These are phyloP conservation scores for Rhizopogon roseolus DNA, from an alignment of 768 basidiomycete genomes.

Conservation along the genomic window DNA sequence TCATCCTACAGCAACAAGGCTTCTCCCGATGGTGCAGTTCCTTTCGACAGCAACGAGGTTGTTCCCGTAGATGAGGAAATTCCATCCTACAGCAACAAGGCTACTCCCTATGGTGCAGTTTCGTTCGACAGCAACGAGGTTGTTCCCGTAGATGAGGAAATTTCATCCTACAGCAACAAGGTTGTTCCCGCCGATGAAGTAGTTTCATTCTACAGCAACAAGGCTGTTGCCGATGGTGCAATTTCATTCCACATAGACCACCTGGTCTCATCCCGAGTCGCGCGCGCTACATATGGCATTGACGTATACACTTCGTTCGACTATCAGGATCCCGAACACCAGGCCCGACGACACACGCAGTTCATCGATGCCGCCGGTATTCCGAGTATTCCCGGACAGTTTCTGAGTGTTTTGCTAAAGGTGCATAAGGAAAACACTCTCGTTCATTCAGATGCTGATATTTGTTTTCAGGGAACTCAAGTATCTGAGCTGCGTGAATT, in stretches of 20 bases:
- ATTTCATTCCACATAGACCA: constrained; percentile 36
- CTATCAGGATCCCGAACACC: constrained; percentile 29
- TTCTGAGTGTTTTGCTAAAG: constrained; percentile 35
- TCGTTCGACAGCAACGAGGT: constrained; percentile 6
- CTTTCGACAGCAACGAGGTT: constrained; percentile 5
- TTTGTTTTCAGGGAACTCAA: constrained; percentile 15
- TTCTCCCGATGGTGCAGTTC: no score
- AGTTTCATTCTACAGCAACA: no score
- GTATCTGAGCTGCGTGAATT: constrained; percentile 10
- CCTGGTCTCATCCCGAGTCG: constrained; percentile 39
- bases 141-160: constrained; percentile 42
- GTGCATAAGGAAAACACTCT: constrained; percentile 6
- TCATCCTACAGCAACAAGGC: constrained; percentile 16
- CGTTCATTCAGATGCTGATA: constrained; percentile 5
- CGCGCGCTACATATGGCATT: constrained; percentile 34
- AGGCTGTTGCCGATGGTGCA: constrained; percentile 45
- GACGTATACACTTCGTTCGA: constrained; percentile 25
- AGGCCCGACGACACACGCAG: constrained; percentile 17
- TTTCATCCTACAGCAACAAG: constrained; percentile 19
- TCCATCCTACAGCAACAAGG: constrained; percentile 16
- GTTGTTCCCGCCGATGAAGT: no score
- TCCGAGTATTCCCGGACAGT: constrained; percentile 26
- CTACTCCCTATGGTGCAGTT: no score
- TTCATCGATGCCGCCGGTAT: constrained; percentile 22
- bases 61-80: constrained; percentile 44